Conservation (phyloP, 257 asterid genomes). For the Solanum medicagineum region DNA sequence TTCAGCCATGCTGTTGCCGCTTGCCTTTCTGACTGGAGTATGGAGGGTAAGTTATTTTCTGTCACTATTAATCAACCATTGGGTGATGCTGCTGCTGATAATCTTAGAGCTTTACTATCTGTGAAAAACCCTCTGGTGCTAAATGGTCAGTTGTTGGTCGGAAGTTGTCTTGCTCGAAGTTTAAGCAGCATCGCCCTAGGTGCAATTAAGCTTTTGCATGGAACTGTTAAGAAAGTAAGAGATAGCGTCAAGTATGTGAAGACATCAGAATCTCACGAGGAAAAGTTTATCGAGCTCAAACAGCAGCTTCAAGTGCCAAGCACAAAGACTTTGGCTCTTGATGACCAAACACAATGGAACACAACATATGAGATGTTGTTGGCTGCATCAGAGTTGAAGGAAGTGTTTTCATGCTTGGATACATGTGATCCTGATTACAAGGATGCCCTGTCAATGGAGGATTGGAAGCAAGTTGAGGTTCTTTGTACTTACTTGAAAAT, state of each 20-base stretch:
- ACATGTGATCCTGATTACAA: constrained; percentile 70
- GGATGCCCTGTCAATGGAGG: constrained; percentile 44
- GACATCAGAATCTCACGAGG: constrained; percentile 74
- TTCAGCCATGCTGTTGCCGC: constrained; percentile 87
- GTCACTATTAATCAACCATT: constrained; percentile 58
- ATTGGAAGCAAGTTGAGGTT: constrained; percentile 71
- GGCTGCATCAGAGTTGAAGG: constrained; percentile 74
- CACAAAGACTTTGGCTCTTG: constrained; percentile 55
- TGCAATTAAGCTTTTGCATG: constrained; percentile 37
- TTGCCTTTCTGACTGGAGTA: constrained; percentile 80
- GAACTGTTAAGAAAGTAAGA: constrained; percentile 56
- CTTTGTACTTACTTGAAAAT: constrained; percentile 57
- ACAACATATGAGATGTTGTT: constrained; percentile 84
- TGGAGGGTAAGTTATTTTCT: constrained; percentile 79
- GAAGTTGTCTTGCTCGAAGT: constrained; percentile 72
- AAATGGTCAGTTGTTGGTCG: constrained; percentile 67
- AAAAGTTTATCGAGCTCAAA: constrained; percentile 70
- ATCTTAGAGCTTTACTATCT: constrained; percentile 65
- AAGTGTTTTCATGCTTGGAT: constrained; percentile 80
- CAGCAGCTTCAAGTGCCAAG: constrained; percentile 89
- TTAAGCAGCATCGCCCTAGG: constrained; percentile 58
- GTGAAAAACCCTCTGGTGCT: constrained; percentile 77
- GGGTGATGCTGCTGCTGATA: constrained; percentile 48
- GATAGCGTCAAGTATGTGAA: constrained; percentile 86
- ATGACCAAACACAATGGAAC: constrained; percentile 76